Evolutionary conservation across 2,329 filamentous ascomycete genomes (phyloP), one percentile per base, ranked within the genome.

Genomic region (Colletotrichum incanum): DNA sequence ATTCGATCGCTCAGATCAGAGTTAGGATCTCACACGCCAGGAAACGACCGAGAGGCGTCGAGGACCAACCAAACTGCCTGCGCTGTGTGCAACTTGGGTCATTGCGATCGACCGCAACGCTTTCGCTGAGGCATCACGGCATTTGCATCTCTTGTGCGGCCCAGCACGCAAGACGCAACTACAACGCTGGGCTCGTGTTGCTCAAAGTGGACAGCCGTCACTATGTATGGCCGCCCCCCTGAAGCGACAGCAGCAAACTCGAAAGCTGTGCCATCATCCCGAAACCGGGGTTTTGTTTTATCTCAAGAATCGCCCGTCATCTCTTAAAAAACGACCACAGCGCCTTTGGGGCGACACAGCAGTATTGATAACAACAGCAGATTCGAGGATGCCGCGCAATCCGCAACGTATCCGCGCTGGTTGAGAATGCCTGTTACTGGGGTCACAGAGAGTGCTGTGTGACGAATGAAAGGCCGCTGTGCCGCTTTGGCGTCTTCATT

Each of bases 1-100:
- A 71, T 73, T 66, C 49, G 61, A 71, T 73, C 71, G 54, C 60
- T 61, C 45, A 70, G 66, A 72, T 72, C 65, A 72, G 56, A 7
- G 59, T 70, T 28, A 49, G 54, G 66, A 70, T 72, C 70, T 69
- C 60, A 12, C 56, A 67, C 45, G 28, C 41, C 54, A 41, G 59
- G 45, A 49, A 72, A 52, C 34, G 37, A 43, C 20, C 28, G 43
- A 58, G 34, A 43, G 52, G 37, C 18, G 49, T 49, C 37, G 14
- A 56, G 34, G 14, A 14, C 55, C 28, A 26, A n/a, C 49, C 23
- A 23, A 28, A 9, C 26, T 31, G 47, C 28, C 28, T 26, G 18
- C 14, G 28, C 39, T 23, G 45, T 54, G 14, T 52, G 11, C 18
- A 37, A n/a, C 58, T 18, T 23, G 20, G 34, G 45, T 43, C 34